Evolutionary conservation across 129 eudicot genomes (phyloP).

Genomic region (Silybum marianum): DNA sequence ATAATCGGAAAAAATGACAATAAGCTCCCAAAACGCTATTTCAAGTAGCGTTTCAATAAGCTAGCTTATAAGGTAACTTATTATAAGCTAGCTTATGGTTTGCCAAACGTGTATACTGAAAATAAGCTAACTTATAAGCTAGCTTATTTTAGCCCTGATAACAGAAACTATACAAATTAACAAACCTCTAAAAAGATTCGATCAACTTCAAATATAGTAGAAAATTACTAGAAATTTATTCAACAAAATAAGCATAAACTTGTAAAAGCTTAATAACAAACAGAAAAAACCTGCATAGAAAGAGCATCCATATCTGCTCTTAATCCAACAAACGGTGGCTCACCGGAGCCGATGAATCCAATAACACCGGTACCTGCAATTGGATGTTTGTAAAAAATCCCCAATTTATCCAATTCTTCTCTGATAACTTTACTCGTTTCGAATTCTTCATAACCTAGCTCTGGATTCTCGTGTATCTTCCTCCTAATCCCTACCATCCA

Average conservation of each 20-base stretch:
- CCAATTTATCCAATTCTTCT: conserved; percentile 64
- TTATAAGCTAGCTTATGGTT: too few species aligned
- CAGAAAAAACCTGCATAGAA: conserved; percentile 55
- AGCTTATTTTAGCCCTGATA: too few species aligned
- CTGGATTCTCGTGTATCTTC: conserved; percentile 68
- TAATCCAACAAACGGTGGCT: conserved; percentile 69
- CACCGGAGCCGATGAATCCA: conserved; percentile 71
- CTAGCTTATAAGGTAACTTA: too few species aligned
- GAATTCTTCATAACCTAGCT: conserved; percentile 72
- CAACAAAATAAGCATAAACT: not conserved
- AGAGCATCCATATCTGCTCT: conserved; percentile 95
- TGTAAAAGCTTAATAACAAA: not conserved
- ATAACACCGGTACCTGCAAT: conserved; percentile 77
- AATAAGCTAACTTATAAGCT: too few species aligned
- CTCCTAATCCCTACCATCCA: conserved; percentile 82
- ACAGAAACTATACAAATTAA: not conserved
- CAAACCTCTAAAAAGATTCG: not conserved
- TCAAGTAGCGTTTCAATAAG: too few species aligned
- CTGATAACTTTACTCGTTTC: conserved; percentile 76
- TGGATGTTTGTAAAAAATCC: conserved; percentile 62
- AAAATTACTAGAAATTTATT: not conserved
- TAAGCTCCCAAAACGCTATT: too few species aligned
- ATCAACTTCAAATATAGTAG: conserved; percentile 1
- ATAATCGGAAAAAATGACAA: too few species aligned
- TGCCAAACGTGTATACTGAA: too few species aligned